Base-by-base conservation (phyloP, 106 monocot species). In the Dioscorea dumetorum region DNA sequence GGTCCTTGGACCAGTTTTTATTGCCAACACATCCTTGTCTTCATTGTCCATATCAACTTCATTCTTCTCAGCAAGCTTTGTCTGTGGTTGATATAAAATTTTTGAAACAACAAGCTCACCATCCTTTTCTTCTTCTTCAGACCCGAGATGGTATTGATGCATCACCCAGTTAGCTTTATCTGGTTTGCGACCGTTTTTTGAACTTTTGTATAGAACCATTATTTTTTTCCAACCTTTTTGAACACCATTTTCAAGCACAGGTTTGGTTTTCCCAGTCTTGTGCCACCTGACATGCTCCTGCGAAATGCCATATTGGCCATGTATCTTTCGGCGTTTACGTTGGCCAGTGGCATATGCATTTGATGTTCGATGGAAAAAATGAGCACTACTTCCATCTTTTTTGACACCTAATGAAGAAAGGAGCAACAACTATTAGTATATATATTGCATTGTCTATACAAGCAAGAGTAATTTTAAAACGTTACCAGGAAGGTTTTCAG, bases 71-170 rank as follows among this genome's bases (percentile, higher is more conserved):
- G 19, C 74, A 33, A 63, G 73, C 59, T 74, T 84, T 13, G 53
- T 11, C 35, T 73, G 69, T 34, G 73, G 70, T 68, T 97, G 95
- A 62, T 67, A 91, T 68, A 86, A 86, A 58, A 97, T 69, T 70
- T 91, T 97, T 18, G 91, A 86, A 58, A 97, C 95, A 11, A 97
- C 95, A 62, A 87, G 24, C 58, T 91, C 82, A 20, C 91, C 86
- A 34, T 97, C 84, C 54, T 79, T 87, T 56, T 97, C 95, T 41
- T 88, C 88, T 86, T 91, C 95, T 68, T 86, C 84, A 31, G 75
- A 53, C 8, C 95, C 95, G 69, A 97, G 78, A 80, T 97, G 91
- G 48, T 97, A 97, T 65, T 97, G 95, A 70, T 97, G 95, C 91
- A 97, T 87, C 57, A 89, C 95, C 95, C 95, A 97, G 35, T 86